Conservation (phyloP, 495 filamentous ascomycete species). For the Endocarpon pusillum region DNA sequence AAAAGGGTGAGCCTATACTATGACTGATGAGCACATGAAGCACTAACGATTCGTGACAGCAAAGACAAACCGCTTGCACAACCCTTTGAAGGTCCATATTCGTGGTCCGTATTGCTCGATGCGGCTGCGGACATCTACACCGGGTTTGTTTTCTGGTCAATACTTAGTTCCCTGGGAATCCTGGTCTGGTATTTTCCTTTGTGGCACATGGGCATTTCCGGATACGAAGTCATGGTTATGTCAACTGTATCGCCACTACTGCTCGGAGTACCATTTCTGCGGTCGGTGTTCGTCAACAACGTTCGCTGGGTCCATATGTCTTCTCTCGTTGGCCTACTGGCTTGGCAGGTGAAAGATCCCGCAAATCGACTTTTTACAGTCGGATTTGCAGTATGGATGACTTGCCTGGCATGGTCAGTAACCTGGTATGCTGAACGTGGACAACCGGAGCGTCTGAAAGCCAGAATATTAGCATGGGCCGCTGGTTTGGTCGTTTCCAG, state of each 20-base stretch:
- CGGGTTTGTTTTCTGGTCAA: constrained; percentile 95
- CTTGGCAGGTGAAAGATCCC: constrained; percentile 59
- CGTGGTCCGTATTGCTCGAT: constrained; percentile 58
- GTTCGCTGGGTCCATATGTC: constrained; percentile 52
- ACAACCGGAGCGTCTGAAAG: constrained; percentile 61
- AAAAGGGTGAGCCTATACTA: constrained; percentile 47
- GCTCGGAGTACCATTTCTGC: constrained; percentile 54
- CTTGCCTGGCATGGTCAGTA: constrained; percentile 67
- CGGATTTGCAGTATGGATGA: constrained; percentile 58
- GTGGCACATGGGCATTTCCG: constrained; percentile 99
- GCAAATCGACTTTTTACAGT: constrained; percentile 64
- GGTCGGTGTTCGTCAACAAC: constrained; percentile 48
- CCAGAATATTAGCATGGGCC: constrained; percentile 60
- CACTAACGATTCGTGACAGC: constrained; percentile 26
- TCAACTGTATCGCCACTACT: constrained; percentile 66
- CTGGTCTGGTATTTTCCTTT: constrained; percentile 96
- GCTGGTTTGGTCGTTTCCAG: constrained; percentile 72
- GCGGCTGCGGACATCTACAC: constrained; percentile 82
- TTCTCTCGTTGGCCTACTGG: constrained; percentile 61
- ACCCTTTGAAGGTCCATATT: constrained; percentile 55
- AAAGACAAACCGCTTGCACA: constrained; percentile 58
- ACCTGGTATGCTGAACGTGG: constrained; percentile 60
- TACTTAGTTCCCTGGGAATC: constrained; percentile 73
- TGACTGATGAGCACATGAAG: constrained; percentile 17
- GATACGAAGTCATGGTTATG: constrained; percentile 82